Evolutionary conservation across 2,329 filamentous ascomycete species (phyloP), one percentile per base, ranked within the genome.

Genomic region (Tolypocladium amazonense): DNA sequence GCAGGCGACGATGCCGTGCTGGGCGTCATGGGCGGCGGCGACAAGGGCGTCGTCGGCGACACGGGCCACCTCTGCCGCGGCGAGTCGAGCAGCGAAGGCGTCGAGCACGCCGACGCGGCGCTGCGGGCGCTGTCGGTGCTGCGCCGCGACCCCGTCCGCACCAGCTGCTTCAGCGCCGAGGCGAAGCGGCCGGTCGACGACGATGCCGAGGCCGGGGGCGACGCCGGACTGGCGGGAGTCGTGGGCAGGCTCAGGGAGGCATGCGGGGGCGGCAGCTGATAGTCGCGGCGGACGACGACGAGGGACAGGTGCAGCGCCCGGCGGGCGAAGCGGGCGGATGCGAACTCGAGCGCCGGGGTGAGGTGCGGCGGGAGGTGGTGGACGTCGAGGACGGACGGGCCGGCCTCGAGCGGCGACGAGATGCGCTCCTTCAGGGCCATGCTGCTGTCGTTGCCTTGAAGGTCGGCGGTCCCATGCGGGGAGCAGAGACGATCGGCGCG

Each of bases 371-470:
- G 83, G n/a, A 87, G 76, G 61, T 80, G 78, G 63, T 84, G 78
- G 39, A 76, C 74, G 65, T 86, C 81, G 61, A 85, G 78, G 59
- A 87, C 75, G 25, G 84, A 86, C 50, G 75, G 74, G 23, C 84
- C 84, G 35, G 84, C 84, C 75, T 87, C 85, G 60, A 88, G 77
- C 18, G 85, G 84, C 56, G 82, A 80, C 1, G 84, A 87, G 66
- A 87, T 87, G 60, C 74, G 76, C 59, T 77, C 74, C 72, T 84
- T 87, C 67, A 81, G 75, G 45, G 76, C 68, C 76, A 81, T 79
- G 50, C 41, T 56, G 20, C 9, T 14, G 27, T 2, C n/a, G n/a
- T n/a, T n/a, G n/a, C n/a, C n/a, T n/a, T n/a, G n/a, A n/a, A n/a
- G n/a, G n/a, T n/a, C n/a, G n/a, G n/a, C n/a, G n/a, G n/a, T n/a